These are phyloP conservation scores for Xylaria grammica DNA, from an alignment of 495 filamentous ascomycete genomes.

Conservation along the genomic window DNA sequence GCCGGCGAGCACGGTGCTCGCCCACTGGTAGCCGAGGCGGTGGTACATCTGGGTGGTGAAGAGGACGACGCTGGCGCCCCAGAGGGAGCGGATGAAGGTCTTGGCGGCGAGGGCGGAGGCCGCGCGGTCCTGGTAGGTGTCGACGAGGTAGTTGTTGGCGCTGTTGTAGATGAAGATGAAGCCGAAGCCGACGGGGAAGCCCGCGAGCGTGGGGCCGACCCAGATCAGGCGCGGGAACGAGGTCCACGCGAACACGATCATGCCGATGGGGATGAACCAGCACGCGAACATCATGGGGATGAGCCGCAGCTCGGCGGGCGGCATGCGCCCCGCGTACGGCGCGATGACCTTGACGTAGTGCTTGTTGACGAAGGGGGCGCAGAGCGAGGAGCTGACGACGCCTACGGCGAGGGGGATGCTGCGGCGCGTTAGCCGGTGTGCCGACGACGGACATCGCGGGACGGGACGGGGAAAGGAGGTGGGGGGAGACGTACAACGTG, in stretches of 20 bases:
- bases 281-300: conserved; percentile 87
- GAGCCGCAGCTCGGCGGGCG: conserved; percentile 75
- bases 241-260: conserved; percentile 88
- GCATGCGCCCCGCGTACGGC: conserved; percentile 64
- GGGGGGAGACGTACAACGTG: conserved; percentile 63
- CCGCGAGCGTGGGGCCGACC: conserved; percentile 74
- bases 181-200: conserved; percentile 79
- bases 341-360: conserved; percentile 69
- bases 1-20: conserved; percentile 70
- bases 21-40: conserved; percentile 76
- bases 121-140: conserved; percentile 85
- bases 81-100: conserved; percentile 78
- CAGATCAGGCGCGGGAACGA: conserved; percentile 69
- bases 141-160: conserved; percentile 80
- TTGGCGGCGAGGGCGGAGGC: conserved; percentile 85
- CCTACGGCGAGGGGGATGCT: conserved; percentile 37
- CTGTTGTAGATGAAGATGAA: conserved; percentile 88
- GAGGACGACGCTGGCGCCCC: conserved; percentile 75
- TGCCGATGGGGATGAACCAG: conserved; percentile 76
- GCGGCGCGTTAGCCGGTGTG: conserved; percentile 6
- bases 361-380: conserved; percentile 74
- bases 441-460: background rate
- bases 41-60: conserved; percentile 85
- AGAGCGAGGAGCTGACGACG: conserved; percentile 66
- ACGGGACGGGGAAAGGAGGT: background rate